A percentile compares a stretch with the other conserved stretches of the same genome.
Evolutionary conservation across 495 filamentous ascomycete genomes (phyloP).

Genomic region (Bathelium albidoporum): DNA sequence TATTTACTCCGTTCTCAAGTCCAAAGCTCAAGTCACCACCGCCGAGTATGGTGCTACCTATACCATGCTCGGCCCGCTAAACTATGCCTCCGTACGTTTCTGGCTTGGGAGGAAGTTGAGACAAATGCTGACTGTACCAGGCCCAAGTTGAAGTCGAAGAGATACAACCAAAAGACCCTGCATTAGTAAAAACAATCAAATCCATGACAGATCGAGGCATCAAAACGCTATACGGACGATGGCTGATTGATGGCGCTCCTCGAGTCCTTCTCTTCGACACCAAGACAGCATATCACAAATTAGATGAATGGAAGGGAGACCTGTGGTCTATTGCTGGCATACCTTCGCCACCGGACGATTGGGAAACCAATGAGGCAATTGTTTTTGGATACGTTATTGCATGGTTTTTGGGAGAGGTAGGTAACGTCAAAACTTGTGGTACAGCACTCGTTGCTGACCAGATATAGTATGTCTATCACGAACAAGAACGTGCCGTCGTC

Average conservation of each 20-base stretch:
- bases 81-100: conserved; percentile 65
- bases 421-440: conserved; percentile 15
- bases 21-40: conserved; percentile 93
- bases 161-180: conserved; percentile 70
- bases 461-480: conserved; percentile 77
- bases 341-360: conserved; percentile 78
- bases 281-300: conserved; percentile 75
- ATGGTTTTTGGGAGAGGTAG: conserved; percentile 95
- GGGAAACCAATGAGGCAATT: conserved; percentile 94
- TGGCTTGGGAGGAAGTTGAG: background rate
- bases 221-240: conserved; percentile 82
- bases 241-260: conserved; percentile 95
- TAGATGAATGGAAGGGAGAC: conserved; percentile 96
- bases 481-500: conserved; percentile 80
- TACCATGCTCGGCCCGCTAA: conserved; percentile 89
- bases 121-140: conserved; percentile 30
- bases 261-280: conserved; percentile 92
- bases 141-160: conserved; percentile 95
- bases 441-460: conserved; percentile 11
- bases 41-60: conserved; percentile 98
- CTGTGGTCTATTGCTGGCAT: conserved; percentile 90
- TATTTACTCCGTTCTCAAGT: conserved; percentile 98
- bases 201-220: conserved; percentile 89
- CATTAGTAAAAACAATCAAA: conserved; percentile 69
- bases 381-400: conserved; percentile 96